Evolutionary conservation across 2,329 filamentous ascomycete species (phyloP), one percentile per base, ranked within the genome.

Genomic region (Metarhizium humberi): DNA sequence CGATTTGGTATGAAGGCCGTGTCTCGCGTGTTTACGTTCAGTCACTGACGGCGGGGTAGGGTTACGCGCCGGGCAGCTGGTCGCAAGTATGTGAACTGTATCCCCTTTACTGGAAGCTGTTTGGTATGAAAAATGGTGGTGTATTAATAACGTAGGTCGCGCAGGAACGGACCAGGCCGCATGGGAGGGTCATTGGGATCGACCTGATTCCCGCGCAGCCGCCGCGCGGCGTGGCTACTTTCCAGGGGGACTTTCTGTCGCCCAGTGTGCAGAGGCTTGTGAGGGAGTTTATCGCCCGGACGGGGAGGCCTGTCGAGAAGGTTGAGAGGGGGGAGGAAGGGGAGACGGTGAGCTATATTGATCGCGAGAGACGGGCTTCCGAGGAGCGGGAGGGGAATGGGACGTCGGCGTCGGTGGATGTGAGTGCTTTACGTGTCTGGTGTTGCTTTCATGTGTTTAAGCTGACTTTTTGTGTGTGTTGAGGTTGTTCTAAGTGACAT

Each of bases 401-500:
- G 42, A 55, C 68, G 46, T 58, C 63, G 55, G 59, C 50, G 5
- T 20, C 47, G 30, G 92, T 96, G 61, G 90, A 97, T 76, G 80
- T 82, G 66, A 65, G 77, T 72, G 40, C 52, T 18, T 25, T 14
- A 3, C 16, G 20, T 2, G n/a, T 13, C 1, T 8, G 6, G 8
- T 38, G 13, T 36, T 25, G 40, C 2, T 10, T 2, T 6, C 4
- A 16, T 10, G 18, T 8, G n/a, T 6, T 1, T 25, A 4, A 25
- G 25, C 45, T 48, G 45, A 30, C 45, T 43, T 14, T 32, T 20
- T 32, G 53, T 16, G 29, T 16, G 18, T 38, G 3, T 42, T 20
- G 59, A 84, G 80, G 83, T 99, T 67, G 90, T 99, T 69, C 77
- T 99, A 69, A 96, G 90, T 84, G 94, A 99, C 81, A 99, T 99